These are phyloP conservation scores for Bromus sterilis DNA, from an alignment of 176 grass and related monocot species.

Conservation along the genomic window DNA sequence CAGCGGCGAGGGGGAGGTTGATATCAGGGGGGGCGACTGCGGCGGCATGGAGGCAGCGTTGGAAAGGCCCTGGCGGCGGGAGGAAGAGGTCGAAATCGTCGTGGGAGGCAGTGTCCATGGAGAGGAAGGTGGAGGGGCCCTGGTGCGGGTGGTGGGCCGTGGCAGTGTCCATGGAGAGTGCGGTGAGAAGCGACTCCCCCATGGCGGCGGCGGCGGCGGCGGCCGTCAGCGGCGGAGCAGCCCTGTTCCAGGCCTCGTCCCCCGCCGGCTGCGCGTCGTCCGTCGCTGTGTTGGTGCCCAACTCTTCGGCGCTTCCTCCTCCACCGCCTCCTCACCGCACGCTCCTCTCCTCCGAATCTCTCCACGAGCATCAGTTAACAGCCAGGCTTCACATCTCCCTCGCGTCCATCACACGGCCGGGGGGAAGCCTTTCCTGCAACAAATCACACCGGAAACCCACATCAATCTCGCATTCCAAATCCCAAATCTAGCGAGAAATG, in stretches of 20 bases:
- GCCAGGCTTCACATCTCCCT: slow-evolving; percentile 41
- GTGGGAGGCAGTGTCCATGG: slow-evolving; percentile 87
- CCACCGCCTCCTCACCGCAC: slow-evolving; percentile 60
- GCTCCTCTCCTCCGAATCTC: slow-evolving; percentile 58
- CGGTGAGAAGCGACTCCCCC: slow-evolving; percentile 89
- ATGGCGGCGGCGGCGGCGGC: slow-evolving; percentile 32
- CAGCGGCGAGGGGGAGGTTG: slow-evolving; percentile 77
- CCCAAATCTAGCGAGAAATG: neutral
- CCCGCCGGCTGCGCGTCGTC: slow-evolving; percentile 33
- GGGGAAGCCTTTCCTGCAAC: neutral
- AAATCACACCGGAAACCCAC: neutral
- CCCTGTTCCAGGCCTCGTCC: slow-evolving; percentile 19
- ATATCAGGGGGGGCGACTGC: slow-evolving; percentile 74
- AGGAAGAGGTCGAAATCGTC: slow-evolving; percentile 61
- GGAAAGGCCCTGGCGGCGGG: slow-evolving; percentile 50
- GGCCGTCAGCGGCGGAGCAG: neutral
- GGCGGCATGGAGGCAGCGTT: slow-evolving; percentile 44
- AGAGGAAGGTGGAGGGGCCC: slow-evolving; percentile 84
- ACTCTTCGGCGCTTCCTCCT: slow-evolving; percentile 50
- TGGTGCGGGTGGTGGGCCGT: slow-evolving; percentile 66
- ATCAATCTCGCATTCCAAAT: neutral
- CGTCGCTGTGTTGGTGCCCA: slow-evolving; percentile 21
- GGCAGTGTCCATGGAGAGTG: slow-evolving; percentile 90
- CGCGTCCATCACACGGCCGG: slow-evolving; percentile 40
- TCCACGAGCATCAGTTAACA: slow-evolving; percentile 52